A percentile compares a stretch with the other conserved stretches of the same genome.
These are phyloP conservation scores for Blastomyces parvus DNA, from an alignment of 2,329 filamentous ascomycete genomes.

Conservation along the genomic window DNA sequence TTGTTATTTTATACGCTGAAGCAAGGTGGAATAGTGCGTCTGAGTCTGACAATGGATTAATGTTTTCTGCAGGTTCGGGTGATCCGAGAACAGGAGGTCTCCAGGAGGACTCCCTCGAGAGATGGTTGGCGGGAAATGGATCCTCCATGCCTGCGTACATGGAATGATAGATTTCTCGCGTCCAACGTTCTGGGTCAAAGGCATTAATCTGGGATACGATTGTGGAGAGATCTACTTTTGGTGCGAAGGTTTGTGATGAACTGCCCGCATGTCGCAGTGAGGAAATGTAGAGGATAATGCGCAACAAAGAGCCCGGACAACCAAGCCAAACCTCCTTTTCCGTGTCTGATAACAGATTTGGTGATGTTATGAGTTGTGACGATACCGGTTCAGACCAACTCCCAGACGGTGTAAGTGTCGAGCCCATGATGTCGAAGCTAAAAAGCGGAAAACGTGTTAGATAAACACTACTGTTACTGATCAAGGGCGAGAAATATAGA, in stretches of 20 bases:
- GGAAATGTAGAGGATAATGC: slow-evolving; percentile 34
- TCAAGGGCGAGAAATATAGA: neutral
- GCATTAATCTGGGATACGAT: slow-evolving; percentile 32
- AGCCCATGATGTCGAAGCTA: slow-evolving; percentile 36
- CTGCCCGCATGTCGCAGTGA: slow-evolving; percentile 28
- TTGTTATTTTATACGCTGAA: slow-evolving; percentile 30
- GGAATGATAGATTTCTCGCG: slow-evolving; percentile 27
- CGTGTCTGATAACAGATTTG: slow-evolving; percentile 32
- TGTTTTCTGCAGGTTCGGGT: neutral
- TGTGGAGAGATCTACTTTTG: slow-evolving; percentile 21
- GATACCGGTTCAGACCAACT: slow-evolving; percentile 33
- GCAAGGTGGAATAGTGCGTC: slow-evolving; percentile 27
- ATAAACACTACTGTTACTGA: slow-evolving; percentile 1
- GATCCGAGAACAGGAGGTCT: neutral
- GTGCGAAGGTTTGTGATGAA: slow-evolving; percentile 17
- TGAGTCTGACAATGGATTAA: neutral
- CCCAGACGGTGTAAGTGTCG: slow-evolving; percentile 33
- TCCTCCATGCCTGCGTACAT: neutral
- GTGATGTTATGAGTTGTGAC: slow-evolving; percentile 28
- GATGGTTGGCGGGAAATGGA: neutral
- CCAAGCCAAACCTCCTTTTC: slow-evolving; percentile 34
- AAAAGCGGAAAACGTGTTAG: neutral
- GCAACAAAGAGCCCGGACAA: slow-evolving; percentile 33
- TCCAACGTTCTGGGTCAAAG: slow-evolving; percentile 32
- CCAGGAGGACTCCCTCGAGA: neutral